Evolutionary conservation across 805 yeast genomes (phyloP).

Genomic region (Schwanniomyces occidentalis): DNA sequence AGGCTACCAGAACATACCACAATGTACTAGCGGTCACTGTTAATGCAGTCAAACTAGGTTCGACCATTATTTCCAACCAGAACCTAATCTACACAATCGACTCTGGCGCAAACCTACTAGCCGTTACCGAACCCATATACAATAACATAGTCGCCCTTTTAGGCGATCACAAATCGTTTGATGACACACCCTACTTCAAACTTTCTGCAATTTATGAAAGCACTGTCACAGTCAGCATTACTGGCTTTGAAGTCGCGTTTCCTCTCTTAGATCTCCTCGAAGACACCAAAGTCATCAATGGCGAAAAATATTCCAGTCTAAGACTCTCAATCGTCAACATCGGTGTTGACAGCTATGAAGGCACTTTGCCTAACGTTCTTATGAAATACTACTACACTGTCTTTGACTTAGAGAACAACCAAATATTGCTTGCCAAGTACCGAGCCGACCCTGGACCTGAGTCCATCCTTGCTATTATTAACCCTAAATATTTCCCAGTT

Average conservation of each 20-base stretch:
- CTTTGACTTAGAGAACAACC: constrained; percentile 15
- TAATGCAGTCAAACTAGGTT: constrained; percentile 10
- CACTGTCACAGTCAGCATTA: constrained; percentile 9
- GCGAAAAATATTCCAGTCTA: constrained; percentile 11
- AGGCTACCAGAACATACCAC: constrained; percentile 6
- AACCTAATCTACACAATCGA: constrained; percentile 16
- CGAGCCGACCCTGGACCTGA: constrained; percentile 1
- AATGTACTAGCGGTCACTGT: constrained; percentile 14
- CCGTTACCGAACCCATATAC: constrained; percentile 12
- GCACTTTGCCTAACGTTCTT: constrained; percentile 17
- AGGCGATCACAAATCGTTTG: constrained; percentile 5
- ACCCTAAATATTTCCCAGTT: constrained; percentile 12
- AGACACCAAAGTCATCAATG: constrained; percentile 9
- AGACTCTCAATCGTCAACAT: constrained; percentile 10
- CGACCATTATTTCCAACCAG: constrained; percentile 11
- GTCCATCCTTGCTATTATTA: constrained; percentile 6
- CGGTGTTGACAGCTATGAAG: constrained; percentile 12
- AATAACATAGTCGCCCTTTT: constrained; percentile 12
- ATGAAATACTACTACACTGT: constrained; percentile 17
- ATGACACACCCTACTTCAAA: constrained; percentile 8
- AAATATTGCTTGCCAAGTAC: constrained; percentile 14
- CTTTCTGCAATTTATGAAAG: constrained; percentile 3
- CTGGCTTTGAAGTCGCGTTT: constrained; percentile 12
- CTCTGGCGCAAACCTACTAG: constrained; percentile 17
- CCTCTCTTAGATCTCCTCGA: constrained; percentile 14